Conservation (phyloP, 139 green algal species). For the Chlorella sp. region DNA sequence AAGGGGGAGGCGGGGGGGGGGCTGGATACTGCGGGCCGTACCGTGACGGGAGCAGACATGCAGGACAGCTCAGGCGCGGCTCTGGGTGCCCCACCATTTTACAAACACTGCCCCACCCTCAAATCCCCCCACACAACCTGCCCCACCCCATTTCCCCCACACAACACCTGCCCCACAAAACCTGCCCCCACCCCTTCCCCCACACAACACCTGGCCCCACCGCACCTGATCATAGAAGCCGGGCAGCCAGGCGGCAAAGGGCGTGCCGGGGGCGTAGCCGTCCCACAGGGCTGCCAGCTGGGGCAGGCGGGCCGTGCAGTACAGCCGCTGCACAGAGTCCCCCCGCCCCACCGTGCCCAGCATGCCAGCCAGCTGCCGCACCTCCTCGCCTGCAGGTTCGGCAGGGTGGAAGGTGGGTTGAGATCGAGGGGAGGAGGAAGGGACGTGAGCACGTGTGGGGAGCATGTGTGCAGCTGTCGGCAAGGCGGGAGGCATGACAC, state of each 20-base stretch:
- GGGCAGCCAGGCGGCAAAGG: constrained; percentile 67
- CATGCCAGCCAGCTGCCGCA: constrained; percentile 56
- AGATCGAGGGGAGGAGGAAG: not conserved
- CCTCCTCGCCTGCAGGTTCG: constrained; percentile 34
- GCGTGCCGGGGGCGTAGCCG: constrained; percentile 30
- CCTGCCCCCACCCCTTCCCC: too few species aligned
- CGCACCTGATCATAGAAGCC: constrained; percentile 70
- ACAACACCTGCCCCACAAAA: too few species aligned
- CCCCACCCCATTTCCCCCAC: too few species aligned
- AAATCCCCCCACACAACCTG: not conserved
- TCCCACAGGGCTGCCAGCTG: constrained; percentile 63
- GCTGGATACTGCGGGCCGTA: too few species aligned
- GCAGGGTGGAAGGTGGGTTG: not conserved
- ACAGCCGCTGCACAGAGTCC: constrained; percentile 69
- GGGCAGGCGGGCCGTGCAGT: constrained; percentile 60
- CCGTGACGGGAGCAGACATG: not conserved
- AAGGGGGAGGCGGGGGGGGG: too few species aligned
- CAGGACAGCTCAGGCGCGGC: not conserved
- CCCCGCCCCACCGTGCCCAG: constrained; percentile 66
- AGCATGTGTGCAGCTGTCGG: not conserved
- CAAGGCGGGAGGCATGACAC: not conserved
- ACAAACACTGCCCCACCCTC: not conserved
- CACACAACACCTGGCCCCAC: not conserved
- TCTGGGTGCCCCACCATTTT: too few species aligned
- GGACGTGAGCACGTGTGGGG: not conserved